These are phyloP conservation scores for Bacidia gigantensis DNA, from an alignment of 495 filamentous ascomycete species.

Conservation along the genomic window DNA sequence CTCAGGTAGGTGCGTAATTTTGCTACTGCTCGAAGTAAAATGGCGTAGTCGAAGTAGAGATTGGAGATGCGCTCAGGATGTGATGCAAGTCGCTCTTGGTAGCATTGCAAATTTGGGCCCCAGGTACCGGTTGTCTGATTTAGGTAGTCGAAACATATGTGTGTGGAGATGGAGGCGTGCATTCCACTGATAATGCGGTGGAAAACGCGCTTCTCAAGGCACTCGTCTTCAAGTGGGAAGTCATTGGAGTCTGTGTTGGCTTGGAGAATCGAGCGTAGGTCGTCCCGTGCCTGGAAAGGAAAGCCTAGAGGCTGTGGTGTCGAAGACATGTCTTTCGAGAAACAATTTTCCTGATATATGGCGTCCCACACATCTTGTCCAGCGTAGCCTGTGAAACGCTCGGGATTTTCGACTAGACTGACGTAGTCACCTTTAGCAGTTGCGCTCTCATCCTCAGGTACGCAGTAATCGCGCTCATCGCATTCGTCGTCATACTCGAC, in stretches of 20 bases:
- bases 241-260: conserved; percentile 34
- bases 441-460: conserved; percentile 85
- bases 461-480: conserved; percentile 92
- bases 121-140: conserved; percentile 92
- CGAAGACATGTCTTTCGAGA: conserved; percentile 46
- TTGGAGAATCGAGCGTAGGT: conserved; percentile 71
- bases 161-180: conserved; percentile 92
- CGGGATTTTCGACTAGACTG: conserved; percentile 82
- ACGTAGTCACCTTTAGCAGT: conserved; percentile 90
- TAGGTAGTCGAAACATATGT: conserved; percentile 91
- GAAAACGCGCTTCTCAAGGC: conserved; percentile 94
- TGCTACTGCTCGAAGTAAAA: conserved; percentile 75
- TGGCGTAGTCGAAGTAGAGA: conserved; percentile 96
- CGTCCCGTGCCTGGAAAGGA: conserved; percentile 54
- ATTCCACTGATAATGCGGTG: conserved; percentile 90
- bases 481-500: conserved; percentile 97
- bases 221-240: conserved; percentile 72
- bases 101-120: conserved; percentile 86
- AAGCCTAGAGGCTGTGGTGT: conserved; percentile 18
- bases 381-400: conserved; percentile 87
- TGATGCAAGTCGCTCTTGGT: conserved; percentile 64
- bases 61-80: conserved; percentile 90
- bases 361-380: conserved; percentile 88
- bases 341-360: conserved; percentile 95
- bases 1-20: conserved; percentile 80